Percentiles rank a stretch among this genome's conserved stretches.
Evolutionary conservation across 2,329 filamentous ascomycete genomes (phyloP).

Genomic region (Chrysoporthe puriensis): DNA sequence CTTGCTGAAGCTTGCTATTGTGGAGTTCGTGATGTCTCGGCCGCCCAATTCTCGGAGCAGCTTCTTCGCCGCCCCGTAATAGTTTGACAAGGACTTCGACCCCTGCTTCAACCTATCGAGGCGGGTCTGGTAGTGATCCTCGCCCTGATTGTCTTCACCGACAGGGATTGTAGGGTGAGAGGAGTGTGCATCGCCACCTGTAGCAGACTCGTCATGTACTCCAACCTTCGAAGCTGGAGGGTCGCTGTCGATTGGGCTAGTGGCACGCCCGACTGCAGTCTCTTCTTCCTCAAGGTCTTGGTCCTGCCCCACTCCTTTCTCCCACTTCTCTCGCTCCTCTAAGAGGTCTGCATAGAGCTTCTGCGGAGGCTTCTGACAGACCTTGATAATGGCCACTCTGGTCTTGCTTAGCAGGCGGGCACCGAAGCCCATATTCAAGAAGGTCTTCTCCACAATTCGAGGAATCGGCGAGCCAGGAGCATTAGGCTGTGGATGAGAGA

Average conservation of each 20-base stretch:
- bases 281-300: constrained; percentile 41
- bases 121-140: constrained; percentile 8
- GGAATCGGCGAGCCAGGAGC: constrained; percentile 66
- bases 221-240: background rate
- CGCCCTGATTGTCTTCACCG: constrained; percentile 10
- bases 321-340: constrained; percentile 73
- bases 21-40: constrained; percentile 55
- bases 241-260: background rate
- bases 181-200: constrained; percentile 13
- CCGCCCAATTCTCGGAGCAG: constrained; percentile 52
- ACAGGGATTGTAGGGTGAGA: background rate
- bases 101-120: constrained; percentile 45
- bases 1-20: constrained; percentile 45
- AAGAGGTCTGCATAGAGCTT: constrained; percentile 64
- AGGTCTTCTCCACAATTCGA: constrained; percentile 72
- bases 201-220: constrained; percentile 25
- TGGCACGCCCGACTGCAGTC: constrained; percentile 40
- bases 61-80: constrained; percentile 54
- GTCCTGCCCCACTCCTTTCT: constrained; percentile 55
- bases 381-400: constrained; percentile 84
- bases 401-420: constrained; percentile 78
- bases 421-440: constrained; percentile 73
- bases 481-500: constrained; percentile 58
- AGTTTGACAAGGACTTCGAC: constrained; percentile 46
- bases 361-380: constrained; percentile 72